Evolutionary conservation across 768 basidiomycete genomes (phyloP).

Genomic region (Mycena alexandri): DNA sequence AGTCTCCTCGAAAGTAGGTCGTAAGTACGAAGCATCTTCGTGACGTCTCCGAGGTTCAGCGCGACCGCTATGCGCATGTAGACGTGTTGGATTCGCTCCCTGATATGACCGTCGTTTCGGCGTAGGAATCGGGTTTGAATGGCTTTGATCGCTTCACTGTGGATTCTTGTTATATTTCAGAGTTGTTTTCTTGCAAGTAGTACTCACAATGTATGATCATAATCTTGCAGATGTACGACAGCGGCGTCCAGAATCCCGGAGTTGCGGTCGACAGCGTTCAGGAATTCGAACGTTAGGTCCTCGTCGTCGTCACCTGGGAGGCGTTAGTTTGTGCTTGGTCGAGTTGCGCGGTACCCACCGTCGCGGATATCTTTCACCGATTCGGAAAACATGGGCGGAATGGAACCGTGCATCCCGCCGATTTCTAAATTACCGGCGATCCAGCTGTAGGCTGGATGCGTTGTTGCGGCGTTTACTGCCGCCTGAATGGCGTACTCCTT

Average conservation of each 20-base stretch:
- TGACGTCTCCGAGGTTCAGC: neutral
- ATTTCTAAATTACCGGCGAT: neutral
- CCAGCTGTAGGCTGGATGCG: neutral
- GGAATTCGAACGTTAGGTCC: neutral
- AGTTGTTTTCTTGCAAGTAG: neutral
- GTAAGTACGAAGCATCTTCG: neutral
- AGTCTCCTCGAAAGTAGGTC: neutral
- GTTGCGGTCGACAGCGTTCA: neutral
- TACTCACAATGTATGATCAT: constrained; percentile 3
- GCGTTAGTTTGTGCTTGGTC: no score
- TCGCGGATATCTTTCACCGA: neutral
- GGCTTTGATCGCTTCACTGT: neutral
- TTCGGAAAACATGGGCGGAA: neutral
- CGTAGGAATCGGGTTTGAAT: neutral
- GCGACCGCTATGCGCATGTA: neutral
- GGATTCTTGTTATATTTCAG: no score
- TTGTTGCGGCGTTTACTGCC: neutral
- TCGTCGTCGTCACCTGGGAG: no score
- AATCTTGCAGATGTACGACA: neutral
- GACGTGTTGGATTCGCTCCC: constrained; percentile 3
- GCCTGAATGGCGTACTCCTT: neutral
- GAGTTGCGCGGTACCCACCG: no score
- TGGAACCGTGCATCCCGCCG: neutral
- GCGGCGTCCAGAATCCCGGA: neutral
- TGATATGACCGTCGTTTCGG: neutral